Evolutionary conservation across 1,139 yeast genomes (phyloP).

Genomic region (Taiozyma sp.): DNA sequence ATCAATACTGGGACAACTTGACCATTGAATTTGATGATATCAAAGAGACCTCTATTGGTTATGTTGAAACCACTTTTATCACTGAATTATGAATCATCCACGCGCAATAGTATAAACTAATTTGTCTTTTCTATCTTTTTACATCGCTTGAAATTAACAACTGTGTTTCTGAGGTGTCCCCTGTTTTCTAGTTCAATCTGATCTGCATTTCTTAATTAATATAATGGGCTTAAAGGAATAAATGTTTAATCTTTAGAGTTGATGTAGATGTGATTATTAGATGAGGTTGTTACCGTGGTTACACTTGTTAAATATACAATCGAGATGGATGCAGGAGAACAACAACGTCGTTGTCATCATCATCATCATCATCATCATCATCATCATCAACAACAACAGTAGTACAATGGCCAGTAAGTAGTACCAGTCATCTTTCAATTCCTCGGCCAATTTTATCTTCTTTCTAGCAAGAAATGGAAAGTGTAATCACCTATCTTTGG

Average conservation of each 20-base stretch:
- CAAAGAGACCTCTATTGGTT: constrained; percentile 63
- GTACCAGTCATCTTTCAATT: no score
- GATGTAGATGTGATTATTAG: no score
- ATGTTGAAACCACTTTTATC: constrained; percentile 81
- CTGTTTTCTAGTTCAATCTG: neutral
- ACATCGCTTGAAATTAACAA: neutral
- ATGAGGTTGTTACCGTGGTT: no score
- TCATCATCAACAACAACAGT: no score
- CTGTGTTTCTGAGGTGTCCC: neutral
- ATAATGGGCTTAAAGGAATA: neutral
- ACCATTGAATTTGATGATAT: constrained; percentile 31
- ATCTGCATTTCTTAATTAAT: neutral
- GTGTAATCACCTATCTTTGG: no score
- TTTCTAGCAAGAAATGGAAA: no score
- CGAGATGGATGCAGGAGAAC: no score
- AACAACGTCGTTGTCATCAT: no score
- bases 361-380: no score
- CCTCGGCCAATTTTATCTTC: no score
- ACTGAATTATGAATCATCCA: constrained; percentile 28
- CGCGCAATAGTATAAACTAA: neutral
- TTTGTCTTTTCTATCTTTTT: neutral
- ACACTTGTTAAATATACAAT: no score
- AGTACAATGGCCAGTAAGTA: no score
- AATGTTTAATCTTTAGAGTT: neutral
- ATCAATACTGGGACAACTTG: constrained; percentile 70